Conservation (phyloP, 225 moss, liverwort and hornwort genomes). For the Sphagnum tenellum region DNA sequence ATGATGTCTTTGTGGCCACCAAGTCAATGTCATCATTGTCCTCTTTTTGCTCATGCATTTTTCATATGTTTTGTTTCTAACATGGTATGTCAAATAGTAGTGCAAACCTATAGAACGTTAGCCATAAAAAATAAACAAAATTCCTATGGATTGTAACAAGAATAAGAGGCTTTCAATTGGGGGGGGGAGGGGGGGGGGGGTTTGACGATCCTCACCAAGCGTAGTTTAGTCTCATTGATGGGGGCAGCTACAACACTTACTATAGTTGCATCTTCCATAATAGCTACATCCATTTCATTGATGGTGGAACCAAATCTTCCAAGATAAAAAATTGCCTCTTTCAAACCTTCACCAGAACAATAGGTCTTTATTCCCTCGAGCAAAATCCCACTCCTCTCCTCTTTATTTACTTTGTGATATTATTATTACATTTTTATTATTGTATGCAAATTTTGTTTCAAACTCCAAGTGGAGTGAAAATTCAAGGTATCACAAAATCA, state of each 20-base stretch:
- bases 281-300: slow-evolving; percentile 28
- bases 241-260: slow-evolving; percentile 17
- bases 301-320: slow-evolving; percentile 44
- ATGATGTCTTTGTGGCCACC: too few species aligned
- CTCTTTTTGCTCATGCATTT: too few species aligned
- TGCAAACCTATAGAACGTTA: too few species aligned
- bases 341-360: too few species aligned
- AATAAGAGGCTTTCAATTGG: too few species aligned
- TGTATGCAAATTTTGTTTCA: slow-evolving; percentile 41
- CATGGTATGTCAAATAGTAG: too few species aligned
- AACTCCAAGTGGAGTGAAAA: slow-evolving; percentile 43
- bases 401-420: background rate
- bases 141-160: too few species aligned
- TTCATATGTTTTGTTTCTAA: too few species aligned
- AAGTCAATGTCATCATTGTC: too few species aligned
- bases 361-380: background rate
- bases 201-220: slow-evolving; percentile 1
- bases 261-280: slow-evolving; percentile 15
- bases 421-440: background rate
- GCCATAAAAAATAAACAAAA: too few species aligned
- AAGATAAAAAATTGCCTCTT: slow-evolving; percentile 20
- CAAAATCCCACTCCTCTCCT: background rate
- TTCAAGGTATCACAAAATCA: slow-evolving; percentile 33
- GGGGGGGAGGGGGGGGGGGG: too few species aligned
- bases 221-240: slow-evolving; percentile 29